These are phyloP conservation scores for Alternaria novae-zelandiae DNA, from an alignment of 2,329 filamentous ascomycete genomes.

Conservation along the genomic window DNA sequence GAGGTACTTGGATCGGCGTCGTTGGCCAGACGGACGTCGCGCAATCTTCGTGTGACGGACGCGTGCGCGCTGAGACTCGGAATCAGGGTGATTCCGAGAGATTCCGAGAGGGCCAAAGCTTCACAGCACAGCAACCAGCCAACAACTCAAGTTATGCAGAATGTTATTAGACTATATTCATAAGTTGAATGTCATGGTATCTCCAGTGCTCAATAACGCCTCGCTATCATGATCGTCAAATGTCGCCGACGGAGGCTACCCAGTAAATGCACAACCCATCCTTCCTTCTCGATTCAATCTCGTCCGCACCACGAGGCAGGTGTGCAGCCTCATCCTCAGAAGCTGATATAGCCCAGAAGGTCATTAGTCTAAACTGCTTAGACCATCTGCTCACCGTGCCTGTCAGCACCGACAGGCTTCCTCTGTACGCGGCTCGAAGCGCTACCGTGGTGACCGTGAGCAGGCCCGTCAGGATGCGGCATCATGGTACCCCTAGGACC, in stretches of 20 bases:
- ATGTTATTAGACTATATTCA: neutral
- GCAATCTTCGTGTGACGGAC: neutral
- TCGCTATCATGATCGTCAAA: neutral
- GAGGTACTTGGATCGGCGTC: neutral
- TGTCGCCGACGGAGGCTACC: neutral
- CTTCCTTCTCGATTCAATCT: neutral
- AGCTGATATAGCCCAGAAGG: neutral
- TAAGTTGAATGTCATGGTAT: neutral
- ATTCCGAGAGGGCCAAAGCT: neutral
- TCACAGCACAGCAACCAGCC: neutral
- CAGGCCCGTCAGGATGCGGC: slow-evolving; percentile 35
- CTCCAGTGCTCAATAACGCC: neutral
- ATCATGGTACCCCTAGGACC: slow-evolving; percentile 44
- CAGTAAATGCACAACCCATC: neutral
- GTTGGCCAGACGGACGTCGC: neutral
- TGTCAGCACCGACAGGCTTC: slow-evolving; percentile 36
- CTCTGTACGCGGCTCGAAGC: slow-evolving; percentile 33
- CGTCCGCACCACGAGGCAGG: neutral
- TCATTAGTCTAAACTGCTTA: neutral
- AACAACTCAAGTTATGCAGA: neutral
- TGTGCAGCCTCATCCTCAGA: neutral
- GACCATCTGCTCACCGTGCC: slow-evolving; percentile 14
- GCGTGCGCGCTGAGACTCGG: neutral
- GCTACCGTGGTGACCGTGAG: slow-evolving; percentile 26
- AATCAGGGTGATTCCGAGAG: neutral